Evolutionary conservation across 306 rosid genomes (phyloP).

Genomic region (Pyrus pyrifolia): DNA sequence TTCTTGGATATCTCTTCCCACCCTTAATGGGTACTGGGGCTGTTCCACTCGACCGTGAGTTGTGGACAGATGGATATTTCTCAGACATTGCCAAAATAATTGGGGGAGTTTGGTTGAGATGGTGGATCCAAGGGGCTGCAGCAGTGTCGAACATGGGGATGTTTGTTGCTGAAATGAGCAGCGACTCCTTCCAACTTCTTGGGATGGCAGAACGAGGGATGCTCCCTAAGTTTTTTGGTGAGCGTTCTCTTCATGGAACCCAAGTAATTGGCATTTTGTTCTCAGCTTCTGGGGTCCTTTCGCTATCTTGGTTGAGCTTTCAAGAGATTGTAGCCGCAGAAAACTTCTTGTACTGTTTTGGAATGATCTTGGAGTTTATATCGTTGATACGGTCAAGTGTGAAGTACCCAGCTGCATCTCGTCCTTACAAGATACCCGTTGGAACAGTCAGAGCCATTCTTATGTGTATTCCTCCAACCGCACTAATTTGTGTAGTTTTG

Average conservation of each 20-base stretch:
- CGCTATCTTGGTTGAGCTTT: slow-evolving; percentile 81
- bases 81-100: too few species aligned
- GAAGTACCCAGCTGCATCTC: slow-evolving; percentile 54
- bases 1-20: too few species aligned
- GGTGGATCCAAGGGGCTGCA: slow-evolving; percentile 90
- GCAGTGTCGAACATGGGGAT: slow-evolving; percentile 96
- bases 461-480: slow-evolving; percentile 72
- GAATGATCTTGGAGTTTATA: slow-evolving; percentile 83
- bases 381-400: slow-evolving; percentile 61
- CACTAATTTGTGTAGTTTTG: slow-evolving; percentile 59
- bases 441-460: slow-evolving; percentile 56
- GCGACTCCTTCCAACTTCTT: slow-evolving; percentile 82
- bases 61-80: too few species aligned
- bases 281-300: slow-evolving; percentile 74
- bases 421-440: slow-evolving; percentile 71
- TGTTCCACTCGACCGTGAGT: too few species aligned
- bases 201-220: slow-evolving; percentile 97
- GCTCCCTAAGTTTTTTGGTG: slow-evolving; percentile 65
- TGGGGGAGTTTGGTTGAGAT: too few species aligned
- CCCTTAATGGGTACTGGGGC: too few species aligned
- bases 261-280: slow-evolving; percentile 72
- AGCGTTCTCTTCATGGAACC: slow-evolving; percentile 74
- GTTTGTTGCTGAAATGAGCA: slow-evolving; percentile 95
- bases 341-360: slow-evolving; percentile 84
- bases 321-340: slow-evolving; percentile 87